phyloP scores from a whole-genome alignment of 139 green algal genomes.

The Tetradesmus lagerheimii region DNA sequence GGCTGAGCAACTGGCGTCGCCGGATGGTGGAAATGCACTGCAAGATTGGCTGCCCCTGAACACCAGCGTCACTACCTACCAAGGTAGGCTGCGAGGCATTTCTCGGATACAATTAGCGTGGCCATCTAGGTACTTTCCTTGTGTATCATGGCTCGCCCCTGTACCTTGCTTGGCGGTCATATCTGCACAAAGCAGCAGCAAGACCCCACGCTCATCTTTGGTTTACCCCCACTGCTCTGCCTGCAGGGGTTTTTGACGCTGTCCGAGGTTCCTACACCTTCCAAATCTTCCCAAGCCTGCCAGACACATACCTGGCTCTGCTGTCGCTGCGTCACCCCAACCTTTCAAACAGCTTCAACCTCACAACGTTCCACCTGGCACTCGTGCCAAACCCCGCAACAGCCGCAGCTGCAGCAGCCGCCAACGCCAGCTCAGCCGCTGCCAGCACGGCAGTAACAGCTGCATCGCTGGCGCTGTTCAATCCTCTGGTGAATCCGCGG shows the following conservation, averaged over 20 bases:
- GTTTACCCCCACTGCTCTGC: neutral
- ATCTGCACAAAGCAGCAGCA: too few species aligned
- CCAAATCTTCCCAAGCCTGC: neutral
- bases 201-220: too few species aligned
- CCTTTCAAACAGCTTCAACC: neutral
- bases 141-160: too few species aligned
- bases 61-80: slow-evolving; percentile 30
- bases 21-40: slow-evolving; percentile 14
- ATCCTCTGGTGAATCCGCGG: slow-evolving; percentile 43
- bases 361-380: slow-evolving; percentile 40
- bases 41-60: slow-evolving; percentile 33
- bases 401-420: neutral
- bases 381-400: neutral
- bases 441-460: neutral
- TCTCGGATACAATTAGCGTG: neutral
- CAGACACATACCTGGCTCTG: slow-evolving; percentile 47
- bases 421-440: neutral
- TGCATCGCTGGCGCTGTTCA: slow-evolving; percentile 36
- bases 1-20: neutral
- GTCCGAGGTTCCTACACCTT: slow-evolving; percentile 39
- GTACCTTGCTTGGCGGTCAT: too few species aligned
- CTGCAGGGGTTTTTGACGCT: slow-evolving; percentile 48
- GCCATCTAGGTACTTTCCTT: neutral
- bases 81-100: neutral
- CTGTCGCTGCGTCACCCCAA: slow-evolving; percentile 48